Base-by-base conservation (phyloP, 2,329 filamentous ascomycete species). In the Trichoderma breve region DNA sequence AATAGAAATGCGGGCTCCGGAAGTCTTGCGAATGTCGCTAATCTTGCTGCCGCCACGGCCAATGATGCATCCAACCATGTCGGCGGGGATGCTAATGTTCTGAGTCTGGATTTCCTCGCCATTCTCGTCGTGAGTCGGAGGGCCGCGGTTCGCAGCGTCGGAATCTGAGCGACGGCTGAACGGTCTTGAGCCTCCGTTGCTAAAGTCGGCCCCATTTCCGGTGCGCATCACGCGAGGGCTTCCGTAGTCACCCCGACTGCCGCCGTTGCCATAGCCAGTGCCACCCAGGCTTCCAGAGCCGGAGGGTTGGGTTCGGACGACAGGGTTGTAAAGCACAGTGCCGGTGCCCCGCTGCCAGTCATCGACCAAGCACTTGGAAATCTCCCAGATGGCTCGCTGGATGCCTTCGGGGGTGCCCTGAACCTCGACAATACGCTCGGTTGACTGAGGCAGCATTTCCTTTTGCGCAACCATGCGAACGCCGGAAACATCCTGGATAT, bases 51-150 rank as follows among this genome's bases (percentile, higher is more conserved):
- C 96, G 70, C 88, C 94, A 75, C 95, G 92, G 76, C 96, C 96
- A 81, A 99, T 99, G 84, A 99, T 99, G 85, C 96, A 99, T 76
- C 96, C 96, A 82, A 99, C 96, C 96, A 99, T 99, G 85, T 99
- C 96, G 62, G 96, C 95, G 30, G 96, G 96, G 79, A 99, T 99
- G 86, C 94, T 98, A 84, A 99, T 99, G 85, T 99, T 99, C 81
- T 99, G 96, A 1, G 96, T 99, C 83, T 98, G 95, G 73, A 98
- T 93, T 83, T 98, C 95, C 81, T 98, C 96, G 74, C 96, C 96
- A 75, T 98, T 97, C 83, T 98, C 95, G 74, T 96, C 95, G 79
- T 97, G 93, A 58, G 93, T 93, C 26, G 94, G 94, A 57, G 93
- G 93, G 71, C 93, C 93, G 74, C 94, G 93, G 76, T 88, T 88